phyloP scores from a whole-genome alignment of 306 rosid genomes.

The Cucumis cinereus region DNA sequence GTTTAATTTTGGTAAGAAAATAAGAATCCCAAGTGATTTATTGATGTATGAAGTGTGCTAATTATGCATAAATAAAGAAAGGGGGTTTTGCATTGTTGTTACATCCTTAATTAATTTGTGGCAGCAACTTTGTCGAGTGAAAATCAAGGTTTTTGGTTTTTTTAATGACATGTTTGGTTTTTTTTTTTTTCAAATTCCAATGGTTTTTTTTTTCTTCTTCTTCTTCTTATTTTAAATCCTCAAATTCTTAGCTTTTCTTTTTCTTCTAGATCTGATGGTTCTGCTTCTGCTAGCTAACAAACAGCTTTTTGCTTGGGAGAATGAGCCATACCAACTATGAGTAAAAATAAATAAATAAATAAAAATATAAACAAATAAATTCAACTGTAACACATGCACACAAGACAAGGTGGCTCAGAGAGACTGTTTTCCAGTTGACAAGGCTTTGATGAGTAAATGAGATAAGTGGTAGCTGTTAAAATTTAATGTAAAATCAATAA shows the following conservation, averaged over 20 bases:
- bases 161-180: conserved; percentile 8
- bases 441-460: conserved; percentile 31
- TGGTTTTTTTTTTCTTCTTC: conserved; percentile 24
- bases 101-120: conserved; percentile 17
- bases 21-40: not conserved
- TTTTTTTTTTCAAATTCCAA: conserved; percentile 52
- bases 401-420: conserved; percentile 9
- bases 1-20: not conserved
- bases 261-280: conserved; percentile 75
- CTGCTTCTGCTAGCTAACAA: conserved; percentile 75
- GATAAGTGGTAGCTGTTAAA: conserved; percentile 40
- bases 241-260: conserved; percentile 53
- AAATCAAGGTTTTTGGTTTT: not conserved
- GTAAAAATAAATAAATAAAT: not conserved
- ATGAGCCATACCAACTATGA: conserved; percentile 52
- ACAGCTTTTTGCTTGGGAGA: conserved; percentile 86
- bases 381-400: conserved; percentile 12
- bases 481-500: not conserved
- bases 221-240: not conserved
- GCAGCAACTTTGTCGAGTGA: conserved; percentile 21
- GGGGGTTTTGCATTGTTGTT: conserved; percentile 1
- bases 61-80: not conserved
- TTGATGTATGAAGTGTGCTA: not conserved
- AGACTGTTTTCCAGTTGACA: conserved; percentile 8
- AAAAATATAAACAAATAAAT: not conserved